Base-by-base conservation (phyloP, 306 rosid species). In the Vachellia pachyceras region DNA sequence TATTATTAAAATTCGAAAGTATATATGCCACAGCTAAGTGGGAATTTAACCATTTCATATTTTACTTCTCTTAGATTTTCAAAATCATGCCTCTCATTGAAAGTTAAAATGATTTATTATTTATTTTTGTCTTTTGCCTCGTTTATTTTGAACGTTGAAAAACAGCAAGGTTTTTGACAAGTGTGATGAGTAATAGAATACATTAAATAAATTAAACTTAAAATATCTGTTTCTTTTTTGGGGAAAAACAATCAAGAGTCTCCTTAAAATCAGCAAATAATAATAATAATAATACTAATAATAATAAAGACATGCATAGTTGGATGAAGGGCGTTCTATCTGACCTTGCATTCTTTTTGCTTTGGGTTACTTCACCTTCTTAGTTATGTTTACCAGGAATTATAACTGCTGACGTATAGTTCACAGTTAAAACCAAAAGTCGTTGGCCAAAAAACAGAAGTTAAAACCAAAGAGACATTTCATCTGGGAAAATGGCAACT, bases 91-190 rank as follows among this genome's bases (percentile, higher is more conserved):
- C 81, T 63, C 37, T 18, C 36, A n/a, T 63, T 42, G 67, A 66
- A 72, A 65, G 55, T 75, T 25, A 72, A 73, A 70, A 42, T 23
- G 23, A 46, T 36, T 2, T 14, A 9, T 58, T 47, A 57, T 36
- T n/a, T n/a, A 7, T 14, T 29, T 70, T 10, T 61, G 14, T 23
- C 15, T 46, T 44, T 15, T 15, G 17, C 66, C 20, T 69, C 69
- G 22, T 45, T 69, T 49, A 54, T 36, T 65, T 76, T 42, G 36
- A 35, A 55, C 54, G 42, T 11, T 22, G 36, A 47, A 23, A 23
- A 36, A 76, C 10, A 60, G 58, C 39, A 1, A 79, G 20, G 70
- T 23, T 37, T 79, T 84, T 81, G 60, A 78, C 23, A 46, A 75
- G 57, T 80, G 69, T 39, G 54, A 44, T 77, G 10, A 69, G 25